A percentile compares a stretch with the other conserved stretches of the same genome.
Evolutionary conservation across 164 flowering plant genomes (phyloP).

Genomic region (Paratinospora sagittata): DNA sequence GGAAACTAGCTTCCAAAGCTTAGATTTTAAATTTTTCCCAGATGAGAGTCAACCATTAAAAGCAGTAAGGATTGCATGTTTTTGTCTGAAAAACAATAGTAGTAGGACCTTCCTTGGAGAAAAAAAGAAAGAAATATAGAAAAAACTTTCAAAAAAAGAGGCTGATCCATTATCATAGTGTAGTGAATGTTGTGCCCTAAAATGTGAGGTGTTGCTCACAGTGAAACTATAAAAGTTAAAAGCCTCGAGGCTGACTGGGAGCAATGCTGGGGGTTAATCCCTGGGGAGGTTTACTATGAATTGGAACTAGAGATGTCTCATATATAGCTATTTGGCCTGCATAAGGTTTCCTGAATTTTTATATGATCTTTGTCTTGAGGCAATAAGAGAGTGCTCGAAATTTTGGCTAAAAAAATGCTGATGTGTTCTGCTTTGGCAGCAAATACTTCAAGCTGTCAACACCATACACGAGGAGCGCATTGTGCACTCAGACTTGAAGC

Average conservation of each 20-base stretch:
- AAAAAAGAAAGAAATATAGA: neutral
- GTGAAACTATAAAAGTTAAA: neutral
- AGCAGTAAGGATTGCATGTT: neutral
- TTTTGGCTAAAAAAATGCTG: neutral
- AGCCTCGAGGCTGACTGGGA: neutral
- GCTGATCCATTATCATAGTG: too few relatives aligned
- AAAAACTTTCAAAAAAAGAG: too few relatives aligned
- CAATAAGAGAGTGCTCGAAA: neutral
- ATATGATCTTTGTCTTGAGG: neutral
- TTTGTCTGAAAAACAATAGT: neutral
- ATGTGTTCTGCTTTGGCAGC: constrained; percentile 41
- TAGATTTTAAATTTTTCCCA: neutral
- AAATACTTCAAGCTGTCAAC: constrained; percentile 93
- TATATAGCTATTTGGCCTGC: neutral
- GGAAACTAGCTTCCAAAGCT: neutral
- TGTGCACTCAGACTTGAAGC: constrained; percentile 97
- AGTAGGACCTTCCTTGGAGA: neutral
- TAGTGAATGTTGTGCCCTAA: too few relatives aligned
- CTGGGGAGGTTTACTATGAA: neutral
- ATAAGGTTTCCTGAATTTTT: neutral
- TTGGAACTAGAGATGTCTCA: neutral
- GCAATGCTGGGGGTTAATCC: too few relatives aligned
- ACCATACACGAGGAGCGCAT: constrained; percentile 97
- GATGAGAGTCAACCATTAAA: neutral
- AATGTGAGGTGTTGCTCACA: neutral